Evolutionary conservation across 2,329 filamentous ascomycete genomes (phyloP).

Genomic region (Paraphaeosphaeria minitans): DNA sequence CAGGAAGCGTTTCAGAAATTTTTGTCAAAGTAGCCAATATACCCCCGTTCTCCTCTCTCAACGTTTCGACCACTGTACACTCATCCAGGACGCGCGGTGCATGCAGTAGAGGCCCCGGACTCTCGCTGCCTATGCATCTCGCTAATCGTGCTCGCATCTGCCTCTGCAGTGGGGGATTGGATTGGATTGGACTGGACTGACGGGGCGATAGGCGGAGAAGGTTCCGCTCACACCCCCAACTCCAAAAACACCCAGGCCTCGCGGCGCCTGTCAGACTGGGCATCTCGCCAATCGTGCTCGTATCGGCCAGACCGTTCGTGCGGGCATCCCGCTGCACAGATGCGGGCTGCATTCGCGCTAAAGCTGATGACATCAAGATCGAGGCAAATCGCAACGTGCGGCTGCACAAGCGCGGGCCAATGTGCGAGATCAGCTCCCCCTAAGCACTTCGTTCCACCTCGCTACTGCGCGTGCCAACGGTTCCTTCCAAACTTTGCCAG

Average conservation of each 20-base stretch:
- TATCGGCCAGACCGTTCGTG: not conserved
- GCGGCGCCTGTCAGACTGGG: too few species aligned
- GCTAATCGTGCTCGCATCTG: too few species aligned
- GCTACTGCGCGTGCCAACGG: not conserved
- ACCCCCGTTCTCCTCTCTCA: not conserved
- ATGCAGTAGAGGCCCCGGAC: too few species aligned
- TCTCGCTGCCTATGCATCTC: too few species aligned
- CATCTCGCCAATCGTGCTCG: not conserved
- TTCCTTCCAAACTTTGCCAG: not conserved
- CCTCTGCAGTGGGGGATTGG: too few species aligned
- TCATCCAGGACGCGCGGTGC: too few species aligned
- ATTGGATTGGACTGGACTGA: too few species aligned
- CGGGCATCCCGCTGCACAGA: not conserved
- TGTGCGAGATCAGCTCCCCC: not conserved
- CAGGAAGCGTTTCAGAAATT: constrained; percentile 96
- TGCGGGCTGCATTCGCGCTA: not conserved
- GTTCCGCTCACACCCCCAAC: not conserved
- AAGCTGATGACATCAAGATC: constrained; percentile 10
- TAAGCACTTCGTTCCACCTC: too few species aligned
- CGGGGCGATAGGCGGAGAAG: constrained; percentile 1
- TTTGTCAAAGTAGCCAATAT: constrained; percentile 66
- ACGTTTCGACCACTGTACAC: not conserved
- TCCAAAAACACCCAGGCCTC: not conserved
- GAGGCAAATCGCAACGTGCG: constrained; percentile 4
- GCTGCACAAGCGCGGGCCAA: not conserved